Evolutionary conservation across 2,329 filamentous ascomycete species (phyloP).

Genomic region (Dissoconium aciculare): DNA sequence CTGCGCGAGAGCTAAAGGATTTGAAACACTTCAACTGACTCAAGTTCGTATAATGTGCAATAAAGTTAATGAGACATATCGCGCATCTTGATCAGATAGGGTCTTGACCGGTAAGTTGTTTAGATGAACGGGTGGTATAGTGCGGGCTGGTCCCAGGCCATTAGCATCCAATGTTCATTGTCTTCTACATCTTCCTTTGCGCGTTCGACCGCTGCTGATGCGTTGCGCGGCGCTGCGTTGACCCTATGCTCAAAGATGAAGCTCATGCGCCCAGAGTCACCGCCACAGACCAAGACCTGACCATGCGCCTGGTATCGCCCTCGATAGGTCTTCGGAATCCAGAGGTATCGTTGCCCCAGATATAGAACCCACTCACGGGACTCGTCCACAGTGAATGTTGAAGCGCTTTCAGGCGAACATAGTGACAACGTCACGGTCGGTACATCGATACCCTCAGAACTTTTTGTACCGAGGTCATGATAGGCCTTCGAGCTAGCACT

Average conservation of each 20-base stretch:
- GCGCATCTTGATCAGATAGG: constrained; percentile 1
- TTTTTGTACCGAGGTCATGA: background rate
- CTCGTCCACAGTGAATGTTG: constrained; percentile 1
- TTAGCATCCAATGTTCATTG: constrained; percentile 1
- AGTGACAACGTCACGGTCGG: background rate
- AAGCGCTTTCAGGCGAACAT: constrained; percentile 1
- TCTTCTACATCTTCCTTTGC: constrained; percentile 1
- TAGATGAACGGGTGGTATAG: constrained; percentile 1
- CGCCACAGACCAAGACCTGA: background rate
- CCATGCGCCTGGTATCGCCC: background rate
- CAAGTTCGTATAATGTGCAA: constrained; percentile 1
- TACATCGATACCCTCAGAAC: background rate
- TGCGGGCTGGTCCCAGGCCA: background rate
- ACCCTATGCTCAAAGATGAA: constrained; percentile 1
- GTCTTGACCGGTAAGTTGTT: background rate
- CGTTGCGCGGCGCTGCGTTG: background rate
- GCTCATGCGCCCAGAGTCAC: background rate
- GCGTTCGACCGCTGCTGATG: background rate
- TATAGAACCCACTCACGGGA: constrained; percentile 1
- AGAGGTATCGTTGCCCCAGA: constrained; percentile 1
- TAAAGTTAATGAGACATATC: background rate
- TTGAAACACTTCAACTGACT: background rate
- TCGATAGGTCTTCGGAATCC: constrained; percentile 1
- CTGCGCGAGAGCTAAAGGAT: background rate
- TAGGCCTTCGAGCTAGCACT: background rate